phyloP scores from a whole-genome alignment of 495 filamentous ascomycete genomes.

The Annulohypoxylon bovei region DNA sequence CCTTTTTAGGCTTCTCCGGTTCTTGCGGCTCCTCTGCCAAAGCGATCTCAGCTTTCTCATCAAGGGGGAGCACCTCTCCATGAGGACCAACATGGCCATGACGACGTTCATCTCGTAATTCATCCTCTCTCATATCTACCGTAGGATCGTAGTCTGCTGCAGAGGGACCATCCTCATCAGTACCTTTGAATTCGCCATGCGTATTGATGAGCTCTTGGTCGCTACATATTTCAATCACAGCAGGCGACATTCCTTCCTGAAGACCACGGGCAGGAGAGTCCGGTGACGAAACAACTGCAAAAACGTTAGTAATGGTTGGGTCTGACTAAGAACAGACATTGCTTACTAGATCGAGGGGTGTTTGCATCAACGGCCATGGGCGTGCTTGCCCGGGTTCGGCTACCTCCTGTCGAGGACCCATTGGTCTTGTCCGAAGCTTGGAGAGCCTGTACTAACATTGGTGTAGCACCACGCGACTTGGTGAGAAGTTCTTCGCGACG shows the following conservation, averaged over 20 bases:
- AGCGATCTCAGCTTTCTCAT: conserved; percentile 51
- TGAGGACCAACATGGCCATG: conserved; percentile 61
- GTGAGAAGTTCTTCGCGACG: conserved; percentile 89
- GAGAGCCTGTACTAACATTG: conserved; percentile 80
- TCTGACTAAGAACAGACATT: neutral
- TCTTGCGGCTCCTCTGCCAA: conserved; percentile 49
- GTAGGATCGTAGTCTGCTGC: conserved; percentile 97
- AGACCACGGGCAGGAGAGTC: conserved; percentile 47
- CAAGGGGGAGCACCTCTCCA: conserved; percentile 49
- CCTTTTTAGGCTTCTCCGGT: conserved; percentile 58
- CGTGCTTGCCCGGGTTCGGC: conserved; percentile 55
- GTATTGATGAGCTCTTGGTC: conserved; percentile 73
- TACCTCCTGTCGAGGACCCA: conserved; percentile 59
- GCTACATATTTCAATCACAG: conserved; percentile 56
- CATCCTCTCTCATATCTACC: conserved; percentile 90
- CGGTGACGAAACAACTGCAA: conserved; percentile 47
- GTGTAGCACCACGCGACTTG: conserved; percentile 78
- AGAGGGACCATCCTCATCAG: conserved; percentile 77
- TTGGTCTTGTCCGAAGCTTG: conserved; percentile 68
- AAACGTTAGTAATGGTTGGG: conserved; percentile 29
- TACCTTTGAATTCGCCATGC: conserved; percentile 59
- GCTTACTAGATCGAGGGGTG: conserved; percentile 56
- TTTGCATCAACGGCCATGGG: conserved; percentile 52
- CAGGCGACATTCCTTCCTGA: conserved; percentile 56
- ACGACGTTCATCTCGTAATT: conserved; percentile 72